Base-by-base conservation (phyloP, 2,329 filamentous ascomycete genomes). In the Botrytis byssoidea region DNA sequence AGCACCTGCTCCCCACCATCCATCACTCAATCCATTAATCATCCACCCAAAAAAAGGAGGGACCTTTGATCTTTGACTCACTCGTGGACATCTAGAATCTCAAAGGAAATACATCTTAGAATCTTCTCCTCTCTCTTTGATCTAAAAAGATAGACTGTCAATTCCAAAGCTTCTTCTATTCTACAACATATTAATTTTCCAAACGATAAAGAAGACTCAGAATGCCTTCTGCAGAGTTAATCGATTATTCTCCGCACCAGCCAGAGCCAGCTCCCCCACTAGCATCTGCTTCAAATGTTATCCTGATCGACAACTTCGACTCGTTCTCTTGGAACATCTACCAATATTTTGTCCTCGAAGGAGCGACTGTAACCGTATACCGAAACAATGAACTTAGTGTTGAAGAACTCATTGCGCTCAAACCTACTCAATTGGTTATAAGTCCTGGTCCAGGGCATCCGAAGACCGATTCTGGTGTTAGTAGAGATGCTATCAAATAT, bases 301-400 rank as follows among this genome's bases (percentile, higher is more conserved):
- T 99, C 76, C 88, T 99, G 76, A 98, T 99, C 80, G 96, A 99
- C 86, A 99, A 99, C 84, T 99, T 98, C 83, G 96, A 99, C 83
- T 98, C 96, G 5, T 99, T 99, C 83, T 98, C 95, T 74, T 99
- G 95, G 94, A 99, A 99, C 81, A 94, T 99, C 74, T 99, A 98
- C 83, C 97, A 99, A 83, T 99, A 99, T 81, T 90, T 99, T 1
- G 92, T 95, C 10, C 90, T 99, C n/a, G 96, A 98, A 82, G 96
- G 96, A 46, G 96, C 97, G 42, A 92, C 86, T 1, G 96, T 98
- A 69, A 93, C 91, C 6, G 96, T 99, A 32, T 93, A 91, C 83
- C 90, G 96, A 79, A 99, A 99, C 81, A 95, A 99, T 83, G 90
- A 97, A 82, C 91, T 98, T 78, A 91, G 92, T 0, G 83, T 99